Evolutionary conservation across 805 yeast genomes (phyloP).

Genomic region (Metschnikowia amazonensis): DNA sequence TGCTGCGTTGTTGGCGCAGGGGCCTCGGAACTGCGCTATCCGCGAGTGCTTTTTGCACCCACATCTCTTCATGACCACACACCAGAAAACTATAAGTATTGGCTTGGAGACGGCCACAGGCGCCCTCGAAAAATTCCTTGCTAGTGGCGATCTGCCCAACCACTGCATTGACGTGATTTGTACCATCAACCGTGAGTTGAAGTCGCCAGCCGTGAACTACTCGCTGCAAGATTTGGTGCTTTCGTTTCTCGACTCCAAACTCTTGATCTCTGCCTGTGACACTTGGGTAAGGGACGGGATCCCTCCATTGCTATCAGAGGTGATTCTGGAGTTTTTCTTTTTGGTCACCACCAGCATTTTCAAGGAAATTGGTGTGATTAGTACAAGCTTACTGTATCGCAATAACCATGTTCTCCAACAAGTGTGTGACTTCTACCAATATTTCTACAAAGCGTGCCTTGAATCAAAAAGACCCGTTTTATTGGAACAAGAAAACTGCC

Average conservation of each 20-base stretch:
- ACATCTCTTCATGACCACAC: conserved; percentile 4
- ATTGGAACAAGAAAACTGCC: conserved; percentile 2
- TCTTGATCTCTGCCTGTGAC: conserved; percentile 12
- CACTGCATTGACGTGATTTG: conserved; percentile 12
- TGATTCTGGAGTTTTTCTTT: conserved; percentile 11
- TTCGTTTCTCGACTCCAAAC: conserved; percentile 12
- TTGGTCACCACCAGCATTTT: conserved; percentile 13
- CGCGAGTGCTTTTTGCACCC: conserved; percentile 5
- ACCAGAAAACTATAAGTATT: conserved; percentile 13
- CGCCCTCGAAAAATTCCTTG: conserved; percentile 12
- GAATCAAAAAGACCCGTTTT: conserved; percentile 1
- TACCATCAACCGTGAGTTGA: conserved; percentile 14
- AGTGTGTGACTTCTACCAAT: conserved; percentile 10
- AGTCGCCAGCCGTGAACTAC: conserved; percentile 6
- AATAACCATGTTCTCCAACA: conserved; percentile 9
- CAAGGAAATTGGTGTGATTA: conserved; percentile 9
- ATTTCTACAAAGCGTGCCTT: conserved; percentile 8
- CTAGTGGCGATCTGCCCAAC: conserved; percentile 11
- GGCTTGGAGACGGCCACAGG: conserved; percentile 15
- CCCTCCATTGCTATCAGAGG: conserved; percentile 3
- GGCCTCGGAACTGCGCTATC: not conserved
- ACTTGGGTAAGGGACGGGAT: conserved; percentile 10
- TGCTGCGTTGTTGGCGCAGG: not conserved
- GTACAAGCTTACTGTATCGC: conserved; percentile 9
- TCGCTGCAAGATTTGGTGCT: conserved; percentile 11